A percentile compares a stretch with the other conserved stretches of the same genome.
phyloP scores from a whole-genome alignment of 331 rosid species.

The Erythrophleum ivorense region DNA sequence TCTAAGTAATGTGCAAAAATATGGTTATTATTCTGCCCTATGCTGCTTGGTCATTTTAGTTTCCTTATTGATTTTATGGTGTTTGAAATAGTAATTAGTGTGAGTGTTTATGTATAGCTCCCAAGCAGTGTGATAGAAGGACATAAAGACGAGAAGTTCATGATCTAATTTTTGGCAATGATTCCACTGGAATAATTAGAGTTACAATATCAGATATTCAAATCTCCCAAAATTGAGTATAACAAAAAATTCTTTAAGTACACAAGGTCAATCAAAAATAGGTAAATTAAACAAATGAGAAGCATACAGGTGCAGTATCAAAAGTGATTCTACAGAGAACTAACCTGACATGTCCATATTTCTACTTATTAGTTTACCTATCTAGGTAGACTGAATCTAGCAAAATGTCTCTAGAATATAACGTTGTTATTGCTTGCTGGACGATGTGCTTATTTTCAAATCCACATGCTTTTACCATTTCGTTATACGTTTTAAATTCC shows the following conservation, averaged over 20 bases:
- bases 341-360: too few relatives aligned
- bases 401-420: too few relatives aligned
- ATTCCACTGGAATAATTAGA: not conserved
- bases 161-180: not conserved
- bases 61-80: not conserved
- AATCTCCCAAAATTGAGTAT: not conserved
- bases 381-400: too few relatives aligned
- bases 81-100: not conserved
- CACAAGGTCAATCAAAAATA: not conserved
- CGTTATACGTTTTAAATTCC: not conserved
- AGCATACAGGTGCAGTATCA: not conserved
- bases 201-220: not conserved
- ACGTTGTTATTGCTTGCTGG: not conserved
- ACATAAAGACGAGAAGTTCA: not conserved
- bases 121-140: not conserved
- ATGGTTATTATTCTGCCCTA: conserved; percentile 35
- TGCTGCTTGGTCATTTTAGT: not conserved
- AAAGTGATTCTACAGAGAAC: not conserved
- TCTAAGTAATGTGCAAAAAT: conserved; percentile 40
- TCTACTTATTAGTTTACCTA: too few relatives aligned
- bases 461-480: not conserved
- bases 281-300: not conserved
- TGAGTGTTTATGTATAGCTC: not conserved
- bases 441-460: not conserved
- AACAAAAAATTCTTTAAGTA: too few relatives aligned